Evolutionary conservation across 108 stramenopile genomes (phyloP), one percentile per base, ranked within the genome.

Genomic region (Cyclotella cryptica): DNA sequence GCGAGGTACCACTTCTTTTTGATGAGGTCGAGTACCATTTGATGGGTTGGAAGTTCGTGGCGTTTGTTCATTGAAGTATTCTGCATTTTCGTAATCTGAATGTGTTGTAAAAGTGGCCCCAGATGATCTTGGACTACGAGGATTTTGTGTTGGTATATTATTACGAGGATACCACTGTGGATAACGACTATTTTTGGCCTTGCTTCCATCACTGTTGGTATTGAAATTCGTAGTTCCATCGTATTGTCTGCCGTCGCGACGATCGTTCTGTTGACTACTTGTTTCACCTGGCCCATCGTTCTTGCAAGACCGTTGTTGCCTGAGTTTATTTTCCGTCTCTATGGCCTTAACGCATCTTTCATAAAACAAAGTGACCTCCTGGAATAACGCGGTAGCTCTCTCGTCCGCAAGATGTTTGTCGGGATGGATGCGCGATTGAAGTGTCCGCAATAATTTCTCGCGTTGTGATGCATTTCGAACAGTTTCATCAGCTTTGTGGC

Each of bases 381-480:
- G 72, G 64, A 64, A 74, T n/a, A 74, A 52, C 3, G 46, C 62
- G 7, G 72, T 74, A 9, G 52, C 72, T 27, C 62, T 63, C 52
- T 74, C 72, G 28, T 74, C 62, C 10, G 62, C 72, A 9, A 28
- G 22, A 54, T 74, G 72, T 51, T 74, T 74, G 22, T 74, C 72
- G 7, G 72, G 72, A 51, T 74, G 72, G 24, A 74, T 74, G 7
- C 72, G 24, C 52, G 52, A 64, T 40, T 74, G 60, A 5, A 74
- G 47, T 30, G 72, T 64, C 39, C 62, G 28, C 44, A 74, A 74
- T 5, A 74, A 26, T 44, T 64, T 62, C 39, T 74, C 72, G 28
- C 72, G 24, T 19, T 63, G 21, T 21, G 72, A 51, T 45, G 44
- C 44, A 64, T 74, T 44, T 9, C 46, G 44, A 9, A 74, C 61